These are phyloP conservation scores for Talaromyces piceae DNA, from an alignment of 2,329 filamentous ascomycete genomes.

Conservation along the genomic window DNA sequence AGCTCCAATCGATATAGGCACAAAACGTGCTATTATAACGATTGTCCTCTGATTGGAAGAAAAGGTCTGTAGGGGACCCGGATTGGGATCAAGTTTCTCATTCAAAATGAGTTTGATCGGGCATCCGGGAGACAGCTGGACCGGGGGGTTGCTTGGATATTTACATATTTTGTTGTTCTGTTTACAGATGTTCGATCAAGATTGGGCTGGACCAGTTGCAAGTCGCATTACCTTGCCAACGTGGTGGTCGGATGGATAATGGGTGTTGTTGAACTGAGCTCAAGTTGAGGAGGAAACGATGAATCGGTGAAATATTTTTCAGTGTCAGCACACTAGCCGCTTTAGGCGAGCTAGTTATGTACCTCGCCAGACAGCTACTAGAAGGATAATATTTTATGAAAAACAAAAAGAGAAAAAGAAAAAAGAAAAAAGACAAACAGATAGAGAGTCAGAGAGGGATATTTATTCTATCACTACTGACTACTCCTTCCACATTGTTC, in stretches of 20 bases:
- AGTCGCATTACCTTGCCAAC: not conserved
- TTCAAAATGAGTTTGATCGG: not conserved
- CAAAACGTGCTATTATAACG: constrained; percentile 29
- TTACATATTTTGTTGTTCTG: not conserved
- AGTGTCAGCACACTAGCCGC: too few species aligned
- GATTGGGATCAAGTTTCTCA: not conserved
- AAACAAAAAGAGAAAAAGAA: too few species aligned
- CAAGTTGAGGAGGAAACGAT: not conserved
- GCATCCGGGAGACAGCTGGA: constrained; percentile 9
- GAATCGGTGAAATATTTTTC: not conserved
- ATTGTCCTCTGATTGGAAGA: constrained; percentile 5
- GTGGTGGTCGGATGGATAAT: not conserved
- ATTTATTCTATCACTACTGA: not conserved
- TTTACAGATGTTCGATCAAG: too few species aligned
- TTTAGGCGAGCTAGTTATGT: too few species aligned
- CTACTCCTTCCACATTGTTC: not conserved
- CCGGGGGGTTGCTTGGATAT: not conserved
- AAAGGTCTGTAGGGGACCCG: constrained; percentile 1
- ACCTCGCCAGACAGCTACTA: too few species aligned
- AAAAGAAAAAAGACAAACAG: too few species aligned
- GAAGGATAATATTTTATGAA: too few species aligned
- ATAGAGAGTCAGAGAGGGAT: not conserved
- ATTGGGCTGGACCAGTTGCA: not conserved
- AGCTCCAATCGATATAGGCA: constrained; percentile 37
- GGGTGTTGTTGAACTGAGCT: not conserved